Percentiles rank a stretch among this genome's conserved stretches.
Evolutionary conservation across 2,329 filamentous ascomycete genomes (phyloP).

Genomic region (Samsoniella hepiali): DNA sequence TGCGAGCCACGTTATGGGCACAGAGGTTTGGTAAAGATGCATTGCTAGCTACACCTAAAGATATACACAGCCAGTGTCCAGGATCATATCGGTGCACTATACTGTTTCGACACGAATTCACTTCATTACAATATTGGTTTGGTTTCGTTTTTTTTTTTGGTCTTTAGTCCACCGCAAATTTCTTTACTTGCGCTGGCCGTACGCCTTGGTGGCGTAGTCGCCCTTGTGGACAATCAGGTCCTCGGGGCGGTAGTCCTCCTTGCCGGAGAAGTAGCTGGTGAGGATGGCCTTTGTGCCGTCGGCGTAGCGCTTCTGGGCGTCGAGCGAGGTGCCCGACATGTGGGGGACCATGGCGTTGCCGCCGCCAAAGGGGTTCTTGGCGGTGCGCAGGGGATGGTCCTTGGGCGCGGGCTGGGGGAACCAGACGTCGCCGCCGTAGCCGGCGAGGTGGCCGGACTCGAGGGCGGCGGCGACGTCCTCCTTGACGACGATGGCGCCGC

Average conservation of each 20-base stretch:
- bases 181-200: slow-evolving; percentile 65
- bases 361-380: slow-evolving; percentile 91
- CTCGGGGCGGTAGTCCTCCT: slow-evolving; percentile 81
- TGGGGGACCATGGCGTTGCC: slow-evolving; percentile 99
- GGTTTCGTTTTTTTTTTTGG: no score
- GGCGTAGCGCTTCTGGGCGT: slow-evolving; percentile 91
- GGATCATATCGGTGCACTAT: slow-evolving; percentile 16
- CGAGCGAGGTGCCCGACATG: slow-evolving; percentile 98
- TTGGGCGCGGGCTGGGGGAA: slow-evolving; percentile 94
- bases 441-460: slow-evolving; percentile 84
- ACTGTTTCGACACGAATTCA: neutral
- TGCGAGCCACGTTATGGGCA: no score
- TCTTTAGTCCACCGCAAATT: neutral
- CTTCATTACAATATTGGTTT: slow-evolving; percentile 1
- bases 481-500: slow-evolving; percentile 98
- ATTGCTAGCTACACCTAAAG: slow-evolving; percentile 12
- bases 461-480: slow-evolving; percentile 95
- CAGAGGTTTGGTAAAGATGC: neutral
- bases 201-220: slow-evolving; percentile 93
- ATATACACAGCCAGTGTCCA: slow-evolving; percentile 16
- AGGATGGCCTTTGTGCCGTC: slow-evolving; percentile 86
- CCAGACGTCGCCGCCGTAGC: slow-evolving; percentile 89
- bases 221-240: slow-evolving; percentile 88
- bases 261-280: slow-evolving; percentile 83
- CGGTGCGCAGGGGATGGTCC: slow-evolving; percentile 89